Evolutionary conservation across 805 yeast species (phyloP).

Genomic region (Saccharomyces paradoxus): DNA sequence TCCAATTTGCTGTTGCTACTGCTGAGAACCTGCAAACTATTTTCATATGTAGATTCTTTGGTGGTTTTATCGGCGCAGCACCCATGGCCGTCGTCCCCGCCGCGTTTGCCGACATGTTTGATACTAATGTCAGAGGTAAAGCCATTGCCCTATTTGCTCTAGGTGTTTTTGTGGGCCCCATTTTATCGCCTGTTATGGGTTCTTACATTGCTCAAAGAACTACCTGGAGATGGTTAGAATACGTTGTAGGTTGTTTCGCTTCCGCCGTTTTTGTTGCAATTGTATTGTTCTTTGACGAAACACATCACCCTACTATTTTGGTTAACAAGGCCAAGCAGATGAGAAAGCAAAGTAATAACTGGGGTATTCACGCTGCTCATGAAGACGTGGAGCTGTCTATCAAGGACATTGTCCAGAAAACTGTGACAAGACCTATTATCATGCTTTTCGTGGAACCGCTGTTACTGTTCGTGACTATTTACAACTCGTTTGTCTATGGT

Average conservation of each 20-base stretch:
- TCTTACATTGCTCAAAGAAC: constrained; percentile 57
- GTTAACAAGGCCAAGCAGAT: constrained; percentile 53
- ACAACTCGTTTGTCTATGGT: constrained; percentile 75
- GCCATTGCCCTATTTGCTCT: constrained; percentile 66
- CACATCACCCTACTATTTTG: constrained; percentile 63
- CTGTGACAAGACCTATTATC: constrained; percentile 56
- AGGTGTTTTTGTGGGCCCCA: constrained; percentile 72
- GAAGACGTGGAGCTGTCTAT: constrained; percentile 52
- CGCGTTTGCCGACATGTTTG: constrained; percentile 73
- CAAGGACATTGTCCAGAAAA: constrained; percentile 53
- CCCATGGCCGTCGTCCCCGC: constrained; percentile 85
- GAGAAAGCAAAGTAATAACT: constrained; percentile 63
- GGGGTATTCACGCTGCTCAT: constrained; percentile 76
- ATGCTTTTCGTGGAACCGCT: constrained; percentile 70
- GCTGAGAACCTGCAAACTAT: constrained; percentile 72
- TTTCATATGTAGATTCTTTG: constrained; percentile 68
- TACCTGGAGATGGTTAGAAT: constrained; percentile 82
- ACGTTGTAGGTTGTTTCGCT: constrained; percentile 57
- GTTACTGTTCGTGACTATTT: constrained; percentile 55
- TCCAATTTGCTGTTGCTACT: constrained; percentile 69
- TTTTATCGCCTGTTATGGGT: constrained; percentile 73
- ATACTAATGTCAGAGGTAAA: constrained; percentile 57
- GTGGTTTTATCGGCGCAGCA: constrained; percentile 77
- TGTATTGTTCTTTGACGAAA: constrained; percentile 44
- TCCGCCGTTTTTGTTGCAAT: constrained; percentile 35